A percentile compares a stretch with the other conserved stretches of the same genome.
Conservation (phyloP, 352 stramenopile species). For the Globisporangium cylindrosporum region DNA sequence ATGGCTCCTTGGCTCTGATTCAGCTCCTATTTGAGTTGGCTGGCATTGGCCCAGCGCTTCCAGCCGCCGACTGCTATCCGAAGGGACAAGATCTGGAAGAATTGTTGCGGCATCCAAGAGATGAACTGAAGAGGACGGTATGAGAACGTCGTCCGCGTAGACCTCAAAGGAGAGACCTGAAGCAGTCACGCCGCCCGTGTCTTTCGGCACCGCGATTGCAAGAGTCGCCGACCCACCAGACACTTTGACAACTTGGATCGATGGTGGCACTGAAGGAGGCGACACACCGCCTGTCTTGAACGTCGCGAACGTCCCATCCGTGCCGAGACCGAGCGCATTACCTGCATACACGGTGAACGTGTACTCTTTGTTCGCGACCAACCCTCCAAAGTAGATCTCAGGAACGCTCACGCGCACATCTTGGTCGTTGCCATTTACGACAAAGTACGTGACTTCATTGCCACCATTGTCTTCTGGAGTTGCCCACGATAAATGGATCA, state of each 20-base stretch:
- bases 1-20: neutral
- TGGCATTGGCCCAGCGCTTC: neutral
- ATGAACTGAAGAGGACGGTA: conserved; percentile 21
- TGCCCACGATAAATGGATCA: conserved; percentile 39
- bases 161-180: conserved; percentile 34
- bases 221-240: conserved; percentile 44
- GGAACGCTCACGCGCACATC: conserved; percentile 5
- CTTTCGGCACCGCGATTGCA: conserved; percentile 26
- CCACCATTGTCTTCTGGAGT: conserved; percentile 53
- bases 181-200: conserved; percentile 39
- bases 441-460: conserved; percentile 39
- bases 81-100: neutral
- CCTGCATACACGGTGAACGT: conserved; percentile 48
- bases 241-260: conserved; percentile 22
- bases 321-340: conserved; percentile 41
- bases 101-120: neutral
- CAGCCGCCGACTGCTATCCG: conserved; percentile 1
- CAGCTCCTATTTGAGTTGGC: neutral
- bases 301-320: conserved; percentile 20
- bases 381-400: conserved; percentile 28
- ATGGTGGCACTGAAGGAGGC: conserved; percentile 25
- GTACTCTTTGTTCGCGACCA: conserved; percentile 40
- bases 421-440: conserved; percentile 25
- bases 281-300: conserved; percentile 32
- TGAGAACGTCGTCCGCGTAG: conserved; percentile 36